phyloP scores from a whole-genome alignment of 768 basidiomycete genomes.

The Xerocomus potaroensis region DNA sequence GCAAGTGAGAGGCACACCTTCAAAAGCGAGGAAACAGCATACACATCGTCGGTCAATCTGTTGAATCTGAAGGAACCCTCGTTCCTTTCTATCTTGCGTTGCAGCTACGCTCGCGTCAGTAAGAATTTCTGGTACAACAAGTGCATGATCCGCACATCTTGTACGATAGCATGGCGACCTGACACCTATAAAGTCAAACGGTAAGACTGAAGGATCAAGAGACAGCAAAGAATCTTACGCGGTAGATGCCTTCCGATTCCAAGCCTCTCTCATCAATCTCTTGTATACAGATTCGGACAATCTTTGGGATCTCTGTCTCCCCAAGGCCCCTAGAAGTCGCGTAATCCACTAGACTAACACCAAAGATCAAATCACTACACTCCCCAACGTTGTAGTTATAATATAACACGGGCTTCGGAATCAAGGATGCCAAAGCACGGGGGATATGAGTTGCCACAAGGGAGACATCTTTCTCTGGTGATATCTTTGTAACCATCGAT shows the following conservation, averaged over 20 bases:
- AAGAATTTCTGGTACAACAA: not conserved
- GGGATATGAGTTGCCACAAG: conserved; percentile 54
- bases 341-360: conserved; percentile 84
- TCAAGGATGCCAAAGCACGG: conserved; percentile 57
- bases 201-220: conserved; percentile 1
- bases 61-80: conserved; percentile 74
- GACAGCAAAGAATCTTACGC: conserved; percentile 42
- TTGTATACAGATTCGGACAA: conserved; percentile 73
- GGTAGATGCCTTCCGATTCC: conserved; percentile 76
- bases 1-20: conserved; percentile 48
- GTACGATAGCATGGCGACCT: conserved; percentile 80
- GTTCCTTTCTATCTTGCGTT: conserved; percentile 83
- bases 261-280: conserved; percentile 81
- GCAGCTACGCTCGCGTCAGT: conserved; percentile 46
- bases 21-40: conserved; percentile 76
- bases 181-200: conserved; percentile 51
- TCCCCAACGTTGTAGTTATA: conserved; percentile 77
- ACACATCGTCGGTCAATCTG: conserved; percentile 69
- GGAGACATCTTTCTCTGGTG: conserved; percentile 64
- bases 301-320: conserved; percentile 75
- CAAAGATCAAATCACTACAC: conserved; percentile 87
- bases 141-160: conserved; percentile 50
- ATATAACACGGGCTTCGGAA: conserved; percentile 71
- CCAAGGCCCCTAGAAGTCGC: conserved; percentile 71
- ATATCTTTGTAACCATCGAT: conserved; percentile 59